Base-by-base conservation (phyloP, 2,329 filamentous ascomycete genomes). In the Aureobasidium sp. region DNA sequence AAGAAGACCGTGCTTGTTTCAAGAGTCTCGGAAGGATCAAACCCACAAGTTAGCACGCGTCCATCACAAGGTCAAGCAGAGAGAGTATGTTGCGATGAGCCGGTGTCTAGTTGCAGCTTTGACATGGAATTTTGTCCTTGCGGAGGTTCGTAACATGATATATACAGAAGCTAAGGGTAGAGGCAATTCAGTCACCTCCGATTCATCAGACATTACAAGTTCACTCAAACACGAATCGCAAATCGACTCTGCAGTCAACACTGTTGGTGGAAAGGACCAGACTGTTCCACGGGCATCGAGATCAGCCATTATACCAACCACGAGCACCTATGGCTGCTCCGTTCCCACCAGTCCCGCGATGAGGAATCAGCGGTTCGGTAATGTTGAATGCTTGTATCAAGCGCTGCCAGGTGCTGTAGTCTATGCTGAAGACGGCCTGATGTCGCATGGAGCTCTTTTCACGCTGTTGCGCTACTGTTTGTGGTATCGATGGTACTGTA, bases 401-500 rank as follows among this genome's bases (percentile, higher is more conserved):
- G 22, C 89, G 83, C 67, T 84, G 79, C 93, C 93, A 99, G 0
- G 84, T 89, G 1, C 84, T 81, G 79, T 91, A 94, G 68, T 97
- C 91, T 65, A 99, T 84, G 14, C 89, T 87, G 71, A 97, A 84
- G 25, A 99, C 87, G 14, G 92, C 90, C 75, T 99, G 94, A 65
- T 94, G 88, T 51, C 76, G 78, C 45, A 73, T 73, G 22, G 66
- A 66, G 68, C 89, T 86, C 63, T 85, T 79, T 20, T 84, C 78
- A 44, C 84, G 82, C 64, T 83, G 80, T 61, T 78, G 79, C 67
- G 79, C 81, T 61, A 78, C 78, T 55, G 67, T 82, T 69, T 68
- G 80, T 66, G 73, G 81, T 70, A 70, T 73, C 65, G 69, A 79
- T 62, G 70, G 78, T 57, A 79, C 76, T 79, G 27, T n/a, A 5